A percentile compares a stretch with the other conserved stretches of the same genome.
Evolutionary conservation across 2,329 filamentous ascomycete species (phyloP).

Genomic region (Apiospora sp.): DNA sequence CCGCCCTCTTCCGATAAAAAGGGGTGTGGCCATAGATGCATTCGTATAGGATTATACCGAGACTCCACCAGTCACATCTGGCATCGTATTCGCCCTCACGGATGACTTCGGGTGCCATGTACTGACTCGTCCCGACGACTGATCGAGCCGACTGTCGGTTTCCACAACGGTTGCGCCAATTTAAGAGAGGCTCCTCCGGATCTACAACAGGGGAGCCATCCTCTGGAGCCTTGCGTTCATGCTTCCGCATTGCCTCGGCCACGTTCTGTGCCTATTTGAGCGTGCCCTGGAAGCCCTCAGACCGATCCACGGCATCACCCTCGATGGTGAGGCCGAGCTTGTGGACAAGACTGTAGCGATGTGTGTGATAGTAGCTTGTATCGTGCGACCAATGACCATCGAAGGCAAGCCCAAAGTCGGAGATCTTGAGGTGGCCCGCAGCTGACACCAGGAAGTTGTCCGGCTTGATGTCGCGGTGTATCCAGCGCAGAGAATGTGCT

Average conservation of each 20-base stretch:
- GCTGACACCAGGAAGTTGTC: constrained; percentile 95
- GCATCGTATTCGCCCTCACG: constrained; percentile 85
- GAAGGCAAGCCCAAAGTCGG: constrained; percentile 94
- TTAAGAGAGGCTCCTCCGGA: constrained; percentile 61
- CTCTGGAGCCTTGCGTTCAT: constrained; percentile 49
- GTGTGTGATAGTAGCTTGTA: constrained; percentile 83
- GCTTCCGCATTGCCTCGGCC: constrained; percentile 47
- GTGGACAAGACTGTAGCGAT: constrained; percentile 80
- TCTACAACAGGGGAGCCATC: constrained; percentile 43
- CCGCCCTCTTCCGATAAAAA: constrained; percentile 80
- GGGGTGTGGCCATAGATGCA: constrained; percentile 89
- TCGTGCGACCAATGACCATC: constrained; percentile 96
- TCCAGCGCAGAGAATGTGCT: constrained; percentile 85
- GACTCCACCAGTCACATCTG: constrained; percentile 96
- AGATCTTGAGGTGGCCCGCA: constrained; percentile 91
- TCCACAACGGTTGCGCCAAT: constrained; percentile 74
- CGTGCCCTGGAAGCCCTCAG: constrained; percentile 44
- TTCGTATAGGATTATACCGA: constrained; percentile 93
- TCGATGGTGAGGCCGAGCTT: constrained; percentile 76
- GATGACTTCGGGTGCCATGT: constrained; percentile 97
- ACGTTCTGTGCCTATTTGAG: constrained; percentile 51
- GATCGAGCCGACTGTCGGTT: constrained; percentile 80
- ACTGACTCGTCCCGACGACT: constrained; percentile 94
- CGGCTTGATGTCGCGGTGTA: constrained; percentile 95
- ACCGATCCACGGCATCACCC: constrained; percentile 75